Evolutionary conservation across 2,329 filamentous ascomycete genomes (phyloP).

Genomic region (Tympanopsis confertula): DNA sequence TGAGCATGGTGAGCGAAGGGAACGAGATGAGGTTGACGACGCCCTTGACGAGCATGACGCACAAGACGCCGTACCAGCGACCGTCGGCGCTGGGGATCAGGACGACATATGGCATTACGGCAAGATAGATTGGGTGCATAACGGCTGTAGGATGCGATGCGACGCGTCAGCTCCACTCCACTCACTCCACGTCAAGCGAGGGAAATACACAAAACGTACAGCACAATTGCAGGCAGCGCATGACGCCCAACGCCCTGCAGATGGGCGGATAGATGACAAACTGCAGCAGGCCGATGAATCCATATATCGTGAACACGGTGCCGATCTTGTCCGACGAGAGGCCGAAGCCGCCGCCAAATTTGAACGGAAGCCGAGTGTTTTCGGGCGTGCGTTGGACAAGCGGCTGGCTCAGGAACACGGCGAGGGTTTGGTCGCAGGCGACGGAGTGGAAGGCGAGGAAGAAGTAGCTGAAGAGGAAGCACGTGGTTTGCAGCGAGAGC

Average conservation of each 20-base stretch:
- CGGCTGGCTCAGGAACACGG: slow-evolving; percentile 78
- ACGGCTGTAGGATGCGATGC: slow-evolving; percentile 26
- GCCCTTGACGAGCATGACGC: slow-evolving; percentile 63
- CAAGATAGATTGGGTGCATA: slow-evolving; percentile 63
- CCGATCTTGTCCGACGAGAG: slow-evolving; percentile 65
- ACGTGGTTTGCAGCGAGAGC: slow-evolving; percentile 60
- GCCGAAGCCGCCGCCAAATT: slow-evolving; percentile 75
- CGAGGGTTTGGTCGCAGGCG: slow-evolving; percentile 76
- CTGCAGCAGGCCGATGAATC: slow-evolving; percentile 67
- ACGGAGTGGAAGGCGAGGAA: slow-evolving; percentile 73
- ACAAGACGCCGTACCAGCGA: slow-evolving; percentile 52
- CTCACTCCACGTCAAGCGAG: no score
- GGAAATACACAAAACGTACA: slow-evolving; percentile 27
- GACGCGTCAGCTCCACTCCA: no score
- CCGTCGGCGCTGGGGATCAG: slow-evolving; percentile 35
- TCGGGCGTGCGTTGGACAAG: slow-evolving; percentile 41
- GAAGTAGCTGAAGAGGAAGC: slow-evolving; percentile 69
- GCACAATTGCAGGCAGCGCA: slow-evolving; percentile 61
- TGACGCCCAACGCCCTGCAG: slow-evolving; percentile 61
- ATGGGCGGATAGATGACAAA: slow-evolving; percentile 74
- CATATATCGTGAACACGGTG: slow-evolving; percentile 74
- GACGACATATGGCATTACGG: slow-evolving; percentile 71
- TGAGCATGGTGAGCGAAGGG: slow-evolving; percentile 76
- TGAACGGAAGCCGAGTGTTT: slow-evolving; percentile 59
- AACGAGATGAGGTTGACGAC: slow-evolving; percentile 74